Percentiles rank a stretch among this genome's conserved stretches.
Conservation (phyloP, 352 stramenopile genomes). For the Phytophthora foliorum region DNA sequence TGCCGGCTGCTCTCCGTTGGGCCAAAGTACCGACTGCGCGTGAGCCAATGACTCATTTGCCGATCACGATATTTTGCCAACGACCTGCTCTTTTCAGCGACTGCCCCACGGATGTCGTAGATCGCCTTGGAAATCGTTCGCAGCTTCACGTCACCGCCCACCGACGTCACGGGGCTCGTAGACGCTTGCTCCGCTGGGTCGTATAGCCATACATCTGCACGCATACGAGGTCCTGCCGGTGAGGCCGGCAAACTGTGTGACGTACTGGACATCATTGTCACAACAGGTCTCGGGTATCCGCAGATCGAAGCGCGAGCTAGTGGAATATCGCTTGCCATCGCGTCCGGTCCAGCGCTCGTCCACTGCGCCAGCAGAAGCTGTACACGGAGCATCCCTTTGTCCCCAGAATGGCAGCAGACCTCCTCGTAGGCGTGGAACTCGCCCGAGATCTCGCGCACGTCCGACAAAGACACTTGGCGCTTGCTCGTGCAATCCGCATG, state of each 20-base stretch:
- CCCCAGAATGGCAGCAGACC: slow-evolving; percentile 41
- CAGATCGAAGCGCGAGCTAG: slow-evolving; percentile 41
- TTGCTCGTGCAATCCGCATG: slow-evolving; percentile 52
- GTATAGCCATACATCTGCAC: slow-evolving; percentile 69
- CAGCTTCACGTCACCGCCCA: slow-evolving; percentile 67
- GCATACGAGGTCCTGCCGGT: slow-evolving; percentile 38
- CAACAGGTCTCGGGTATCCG: slow-evolving; percentile 34
- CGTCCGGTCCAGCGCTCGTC: slow-evolving; percentile 15
- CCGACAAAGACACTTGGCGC: slow-evolving; percentile 47
- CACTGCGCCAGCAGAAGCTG: slow-evolving; percentile 37
- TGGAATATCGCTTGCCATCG: slow-evolving; percentile 17
- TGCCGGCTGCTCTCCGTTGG: slow-evolving; percentile 81
- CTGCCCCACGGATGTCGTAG: slow-evolving; percentile 76
- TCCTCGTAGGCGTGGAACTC: slow-evolving; percentile 75
- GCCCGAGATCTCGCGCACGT: slow-evolving; percentile 54
- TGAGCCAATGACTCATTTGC: slow-evolving; percentile 58
- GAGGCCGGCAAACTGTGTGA: slow-evolving; percentile 38
- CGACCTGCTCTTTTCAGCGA: slow-evolving; percentile 64
- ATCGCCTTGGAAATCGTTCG: slow-evolving; percentile 79
- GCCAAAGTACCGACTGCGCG: slow-evolving; percentile 82
- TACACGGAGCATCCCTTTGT: slow-evolving; percentile 33
- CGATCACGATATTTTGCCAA: slow-evolving; percentile 67
- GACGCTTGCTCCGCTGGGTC: slow-evolving; percentile 62
- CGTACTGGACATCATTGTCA: slow-evolving; percentile 34
- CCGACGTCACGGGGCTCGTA: slow-evolving; percentile 16